These are phyloP conservation scores for Colletotrichum sp. DNA, from an alignment of 2,329 filamentous ascomycete species.

Conservation along the genomic window DNA sequence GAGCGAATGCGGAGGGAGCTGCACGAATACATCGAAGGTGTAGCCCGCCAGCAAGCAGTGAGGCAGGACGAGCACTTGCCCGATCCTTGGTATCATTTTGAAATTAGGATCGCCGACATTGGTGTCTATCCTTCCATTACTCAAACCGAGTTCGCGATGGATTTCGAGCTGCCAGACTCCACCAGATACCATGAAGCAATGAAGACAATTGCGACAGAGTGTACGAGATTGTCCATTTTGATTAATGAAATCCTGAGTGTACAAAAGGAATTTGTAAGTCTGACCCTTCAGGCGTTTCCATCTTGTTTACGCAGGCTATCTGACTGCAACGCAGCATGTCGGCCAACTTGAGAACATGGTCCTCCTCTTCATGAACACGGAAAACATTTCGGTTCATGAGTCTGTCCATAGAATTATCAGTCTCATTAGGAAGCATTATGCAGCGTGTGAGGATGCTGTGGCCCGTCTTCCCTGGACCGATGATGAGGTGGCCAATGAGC, in stretches of 20 bases:
- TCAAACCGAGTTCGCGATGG: background rate
- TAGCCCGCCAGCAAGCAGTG: background rate
- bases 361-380: background rate
- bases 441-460: background rate
- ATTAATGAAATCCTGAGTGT: background rate
- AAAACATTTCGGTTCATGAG: background rate
- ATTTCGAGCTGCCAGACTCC: background rate
- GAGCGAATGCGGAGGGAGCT: background rate
- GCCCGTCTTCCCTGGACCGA: background rate
- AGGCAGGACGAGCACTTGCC: background rate
- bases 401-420: background rate
- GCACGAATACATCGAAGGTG: background rate
- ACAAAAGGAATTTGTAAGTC: background rate
- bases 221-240: background rate
- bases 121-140: background rate
- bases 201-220: background rate
- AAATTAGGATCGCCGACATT: background rate
- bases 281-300: background rate
- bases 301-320: background rate
- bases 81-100: background rate
- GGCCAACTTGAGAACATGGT: background rate
- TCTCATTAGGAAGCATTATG: background rate
- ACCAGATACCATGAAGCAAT: background rate
- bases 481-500: background rate
- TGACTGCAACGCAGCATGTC: background rate